Percentiles rank a stretch among this genome's conserved stretches.
Evolutionary conservation across 495 filamentous ascomycete genomes (phyloP).

Genomic region (Aspergillus leporis): DNA sequence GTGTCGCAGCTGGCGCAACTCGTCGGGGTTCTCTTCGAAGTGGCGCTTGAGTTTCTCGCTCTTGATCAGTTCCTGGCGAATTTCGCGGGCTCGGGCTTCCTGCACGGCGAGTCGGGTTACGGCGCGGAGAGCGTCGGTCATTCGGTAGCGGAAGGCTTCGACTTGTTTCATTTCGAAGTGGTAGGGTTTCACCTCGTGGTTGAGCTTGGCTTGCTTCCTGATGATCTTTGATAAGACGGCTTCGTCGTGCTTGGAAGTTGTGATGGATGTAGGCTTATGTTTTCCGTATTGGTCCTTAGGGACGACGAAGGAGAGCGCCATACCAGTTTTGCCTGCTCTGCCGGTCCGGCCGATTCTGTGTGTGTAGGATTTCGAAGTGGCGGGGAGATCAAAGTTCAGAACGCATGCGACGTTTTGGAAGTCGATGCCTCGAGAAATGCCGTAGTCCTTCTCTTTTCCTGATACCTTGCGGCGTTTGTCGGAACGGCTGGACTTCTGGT

Average conservation of each 20-base stretch:
- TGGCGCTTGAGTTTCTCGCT: constrained; percentile 91
- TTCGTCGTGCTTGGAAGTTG: constrained; percentile 78
- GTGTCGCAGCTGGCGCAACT: constrained; percentile 83
- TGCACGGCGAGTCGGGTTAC: constrained; percentile 82
- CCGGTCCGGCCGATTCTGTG: constrained; percentile 95
- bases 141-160: constrained; percentile 90
- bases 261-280: constrained; percentile 79
- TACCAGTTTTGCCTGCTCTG: constrained; percentile 83
- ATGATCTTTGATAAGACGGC: constrained; percentile 72
- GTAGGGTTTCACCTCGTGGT: constrained; percentile 81
- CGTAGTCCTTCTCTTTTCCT: constrained; percentile 78
- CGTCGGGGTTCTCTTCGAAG: constrained; percentile 95
- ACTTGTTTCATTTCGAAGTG: constrained; percentile 93
- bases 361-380: constrained; percentile 85
- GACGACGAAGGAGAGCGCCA: constrained; percentile 92
- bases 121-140: constrained; percentile 82
- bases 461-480: constrained; percentile 64
- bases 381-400: constrained; percentile 94
- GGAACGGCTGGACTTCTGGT: constrained; percentile 24
- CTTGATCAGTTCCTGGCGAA: constrained; percentile 85
- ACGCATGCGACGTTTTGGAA: constrained; percentile 94
- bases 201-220: constrained; percentile 68
- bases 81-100: constrained; percentile 84
- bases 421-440: constrained; percentile 90
- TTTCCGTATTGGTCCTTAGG: constrained; percentile 79